Base-by-base conservation (phyloP, 176 grass and related monocot genomes). In the Coix lacrymajobi region DNA sequence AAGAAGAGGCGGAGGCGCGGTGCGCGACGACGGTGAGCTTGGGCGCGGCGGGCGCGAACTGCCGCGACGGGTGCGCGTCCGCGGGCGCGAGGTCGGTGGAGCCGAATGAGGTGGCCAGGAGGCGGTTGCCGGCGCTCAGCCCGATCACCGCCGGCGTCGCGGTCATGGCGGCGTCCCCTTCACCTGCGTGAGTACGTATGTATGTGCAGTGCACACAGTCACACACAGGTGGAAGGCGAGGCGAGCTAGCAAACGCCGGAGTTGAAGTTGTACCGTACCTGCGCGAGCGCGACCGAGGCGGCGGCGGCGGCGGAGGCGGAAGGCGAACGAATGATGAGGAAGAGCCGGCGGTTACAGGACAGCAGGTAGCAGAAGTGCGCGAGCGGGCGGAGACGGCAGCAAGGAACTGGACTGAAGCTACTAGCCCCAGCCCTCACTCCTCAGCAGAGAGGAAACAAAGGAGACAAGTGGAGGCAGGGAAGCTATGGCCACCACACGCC, bases 91-190 rank as follows among this genome's bases (percentile, higher is more conserved):
- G 69, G 45, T n/a, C 93, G 20, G 77, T 43, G 34, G 85, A 29
- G 37, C 85, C 92, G 83, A 94, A 99, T 26, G 91, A 85, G 12
- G 85, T 57, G 46, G 73, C 90, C 1, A 96, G 89, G 58, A 98
- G 93, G 58, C 96, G 83, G 58, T 99, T 99, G 65, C 91, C 91
- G 10, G 93, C 76, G 77, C 92, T 99, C 70, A 96, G 85, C 46
- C 96, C 91, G 70, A 99, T 83, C 87, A 99, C 83, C 71, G 96
- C 89, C 74, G 90, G 89, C 54, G 91, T 87, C 39, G 89, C 91
- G 86, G 88, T 94, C 88, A 87, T 93, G 15, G 8, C n/a, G n/a
- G n/a, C 17, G 0, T 70, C 31, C 46, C 9, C 16, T 70, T 43
- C 68, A 65, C 38, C 33, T 56, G 74, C 40, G 40, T 43, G 40